Evolutionary conservation across 2,329 filamentous ascomycete species (phyloP), one percentile per base, ranked within the genome.

Genomic region (Aspergillus neoniger): DNA sequence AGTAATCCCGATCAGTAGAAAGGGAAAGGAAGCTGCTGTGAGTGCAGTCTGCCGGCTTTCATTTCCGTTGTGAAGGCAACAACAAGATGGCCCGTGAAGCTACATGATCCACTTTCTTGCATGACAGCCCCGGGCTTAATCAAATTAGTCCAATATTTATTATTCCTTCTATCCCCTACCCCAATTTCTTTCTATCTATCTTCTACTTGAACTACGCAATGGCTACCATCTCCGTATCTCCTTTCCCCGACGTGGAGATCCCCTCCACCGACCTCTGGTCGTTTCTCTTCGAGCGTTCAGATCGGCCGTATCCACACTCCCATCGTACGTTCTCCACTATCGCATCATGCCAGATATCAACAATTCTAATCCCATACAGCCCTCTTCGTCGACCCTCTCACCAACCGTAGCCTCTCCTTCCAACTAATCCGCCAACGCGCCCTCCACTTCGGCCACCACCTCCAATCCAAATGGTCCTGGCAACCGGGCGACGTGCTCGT

Each of bases 401-500:
- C 59, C 39, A 55, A 51, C 14, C 55, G 55, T 2, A 48, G 38
- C n/a, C 60, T 57, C 43, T 63, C 54, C 32, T 67, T 59, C 48
- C 21, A 21, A 9, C 53, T 63, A 8, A 25, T 66, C 14, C 57
- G 61, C 7, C 58, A 58, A 25, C 44, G 28, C 3, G 49, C 63
- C 1, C 57, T 66, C 25, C 52, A 43, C 8, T 65, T 67, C 25
- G 60, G 58, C 23, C 60, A 62, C 9, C 41, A 23, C 9, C 56
- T 67, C 15, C 55, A 54, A 12, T 39, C 19, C n/a, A 55, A 62
- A 48, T 67, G 60, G 59, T 41, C 58, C 25, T 69, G 67, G 67
- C 53, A 62, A 36, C 60, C 57, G 6, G 67, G 67, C 5, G 64
- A 69, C 5, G 65, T 70, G 19, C 55, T 70, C 15, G 56, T 60